phyloP scores from a whole-genome alignment of 2,329 filamentous ascomycete species.

The Sarocladium oryzae region DNA sequence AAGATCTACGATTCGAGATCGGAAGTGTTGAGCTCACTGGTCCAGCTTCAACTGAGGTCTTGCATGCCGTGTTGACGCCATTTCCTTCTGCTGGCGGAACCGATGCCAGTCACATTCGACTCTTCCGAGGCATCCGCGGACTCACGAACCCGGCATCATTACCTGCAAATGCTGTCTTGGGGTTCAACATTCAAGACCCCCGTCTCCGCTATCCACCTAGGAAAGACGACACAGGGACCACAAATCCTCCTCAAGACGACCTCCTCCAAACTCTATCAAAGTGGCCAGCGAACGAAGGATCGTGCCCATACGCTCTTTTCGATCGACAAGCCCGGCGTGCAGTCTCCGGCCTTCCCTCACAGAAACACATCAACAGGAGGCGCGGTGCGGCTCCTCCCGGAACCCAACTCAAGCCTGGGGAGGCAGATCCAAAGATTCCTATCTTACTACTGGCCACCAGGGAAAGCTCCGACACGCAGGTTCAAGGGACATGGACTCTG shows the following conservation, averaged over 20 bases:
- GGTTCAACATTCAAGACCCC: conserved; percentile 72
- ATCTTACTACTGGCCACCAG: conserved; percentile 62
- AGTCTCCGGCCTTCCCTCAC: conserved; percentile 62
- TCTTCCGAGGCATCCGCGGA: conserved; percentile 46
- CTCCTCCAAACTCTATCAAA: conserved; percentile 55
- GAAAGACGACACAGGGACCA: conserved; percentile 29
- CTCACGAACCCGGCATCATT: conserved; percentile 64
- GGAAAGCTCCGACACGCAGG: conserved; percentile 35
- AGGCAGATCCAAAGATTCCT: conserved; percentile 70
- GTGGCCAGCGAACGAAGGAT: conserved; percentile 58
- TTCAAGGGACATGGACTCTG: conserved; percentile 71
- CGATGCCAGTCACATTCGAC: conserved; percentile 33
- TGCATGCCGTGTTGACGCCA: conserved; percentile 61
- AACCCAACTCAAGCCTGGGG: conserved; percentile 46
- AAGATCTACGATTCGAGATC: conserved; percentile 64
- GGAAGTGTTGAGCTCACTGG: conserved; percentile 51
- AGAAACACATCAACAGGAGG: conserved; percentile 75
- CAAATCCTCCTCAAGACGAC: conserved; percentile 28
- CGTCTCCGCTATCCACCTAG: conserved; percentile 71
- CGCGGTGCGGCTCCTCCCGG: conserved; percentile 63
- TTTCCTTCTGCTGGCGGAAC: conserved; percentile 28
- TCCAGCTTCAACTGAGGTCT: conserved; percentile 72
- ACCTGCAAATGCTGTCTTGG: conserved; percentile 62
- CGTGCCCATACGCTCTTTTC: conserved; percentile 54
- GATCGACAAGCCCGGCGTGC: conserved; percentile 58